These are phyloP conservation scores for Eutypella sp. DNA, from an alignment of 2,329 filamentous ascomycete genomes.

Conservation along the genomic window DNA sequence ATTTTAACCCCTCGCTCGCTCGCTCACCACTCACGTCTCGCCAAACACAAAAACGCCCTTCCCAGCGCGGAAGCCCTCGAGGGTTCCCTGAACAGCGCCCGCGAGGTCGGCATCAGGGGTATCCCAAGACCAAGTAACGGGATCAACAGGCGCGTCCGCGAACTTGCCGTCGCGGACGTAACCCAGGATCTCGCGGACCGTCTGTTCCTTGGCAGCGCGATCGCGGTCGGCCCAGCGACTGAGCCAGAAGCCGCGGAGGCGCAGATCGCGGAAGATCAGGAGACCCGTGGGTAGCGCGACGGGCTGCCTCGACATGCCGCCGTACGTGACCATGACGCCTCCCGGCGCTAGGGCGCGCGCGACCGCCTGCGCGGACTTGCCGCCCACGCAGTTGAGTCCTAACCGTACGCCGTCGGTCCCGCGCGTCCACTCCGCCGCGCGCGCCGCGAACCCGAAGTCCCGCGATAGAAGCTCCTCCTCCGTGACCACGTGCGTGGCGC, in stretches of 20 bases:
- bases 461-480: slow-evolving; percentile 50
- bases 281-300: slow-evolving; percentile 74
- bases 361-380: slow-evolving; percentile 73
- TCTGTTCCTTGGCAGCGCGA: slow-evolving; percentile 67
- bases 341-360: slow-evolving; percentile 66
- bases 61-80: slow-evolving; percentile 78
- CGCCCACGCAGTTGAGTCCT: slow-evolving; percentile 90
- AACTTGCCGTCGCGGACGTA: slow-evolving; percentile 73
- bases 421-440: slow-evolving; percentile 61
- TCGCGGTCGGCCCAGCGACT: slow-evolving; percentile 80
- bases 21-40: slow-evolving; percentile 39
- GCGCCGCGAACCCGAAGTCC: slow-evolving; percentile 62
- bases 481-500: slow-evolving; percentile 53
- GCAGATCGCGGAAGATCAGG: slow-evolving; percentile 88
- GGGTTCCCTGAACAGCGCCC: slow-evolving; percentile 73
- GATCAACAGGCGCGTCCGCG: slow-evolving; percentile 74
- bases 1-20: too few relatives aligned
- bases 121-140: slow-evolving; percentile 78
- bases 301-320: slow-evolving; percentile 89
- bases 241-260: slow-evolving; percentile 92
- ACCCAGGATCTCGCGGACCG: slow-evolving; percentile 78
- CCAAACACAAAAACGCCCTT: slow-evolving; percentile 87
- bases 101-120: slow-evolving; percentile 66
- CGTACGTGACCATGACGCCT: slow-evolving; percentile 84
- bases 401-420: slow-evolving; percentile 66